Conservation (phyloP, 164 flowering plant species). For the Houttuynia cordata region DNA sequence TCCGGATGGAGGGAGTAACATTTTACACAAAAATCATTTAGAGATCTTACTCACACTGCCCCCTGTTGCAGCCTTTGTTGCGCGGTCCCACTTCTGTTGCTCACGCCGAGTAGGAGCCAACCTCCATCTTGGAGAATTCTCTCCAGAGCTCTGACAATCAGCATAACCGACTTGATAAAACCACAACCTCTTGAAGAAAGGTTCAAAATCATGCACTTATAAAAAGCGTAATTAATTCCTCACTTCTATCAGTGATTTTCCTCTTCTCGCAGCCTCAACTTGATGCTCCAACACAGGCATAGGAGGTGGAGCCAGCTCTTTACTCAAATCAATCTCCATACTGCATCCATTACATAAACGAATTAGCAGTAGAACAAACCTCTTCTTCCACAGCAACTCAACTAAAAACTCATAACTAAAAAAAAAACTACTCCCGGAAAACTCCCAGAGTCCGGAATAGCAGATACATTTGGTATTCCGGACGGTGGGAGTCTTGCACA, state of each 20-base stretch:
- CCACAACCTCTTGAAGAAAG: neutral
- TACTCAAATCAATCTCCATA: slow-evolving; percentile 80
- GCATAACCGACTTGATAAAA: neutral
- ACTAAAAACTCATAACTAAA: too few species aligned
- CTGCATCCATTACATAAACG: slow-evolving; percentile 21
- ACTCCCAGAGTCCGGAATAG: too few species aligned
- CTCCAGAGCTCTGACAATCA: slow-evolving; percentile 28
- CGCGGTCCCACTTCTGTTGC: slow-evolving; percentile 90
- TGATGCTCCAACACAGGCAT: slow-evolving; percentile 23
- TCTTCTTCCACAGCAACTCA: too few species aligned
- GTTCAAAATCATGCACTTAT: too few species aligned
- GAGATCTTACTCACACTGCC: slow-evolving; percentile 30
- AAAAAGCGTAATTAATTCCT: slow-evolving; percentile 10
- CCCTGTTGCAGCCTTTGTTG: slow-evolving; percentile 70
- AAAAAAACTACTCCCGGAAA: too few species aligned
- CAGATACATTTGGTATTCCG: too few species aligned
- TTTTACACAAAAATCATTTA: neutral
- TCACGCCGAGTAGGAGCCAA: slow-evolving; percentile 78
- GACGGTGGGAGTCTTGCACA: too few species aligned
- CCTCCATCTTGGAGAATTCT: slow-evolving; percentile 47
- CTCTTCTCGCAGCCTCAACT: slow-evolving; percentile 27
- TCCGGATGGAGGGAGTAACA: too few species aligned
- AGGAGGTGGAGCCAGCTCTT: slow-evolving; percentile 44
- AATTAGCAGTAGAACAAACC: too few species aligned
- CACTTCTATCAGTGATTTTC: slow-evolving; percentile 25